phyloP scores from a whole-genome alignment of 2,329 filamentous ascomycete genomes.

The Leptodontidium sp. region DNA sequence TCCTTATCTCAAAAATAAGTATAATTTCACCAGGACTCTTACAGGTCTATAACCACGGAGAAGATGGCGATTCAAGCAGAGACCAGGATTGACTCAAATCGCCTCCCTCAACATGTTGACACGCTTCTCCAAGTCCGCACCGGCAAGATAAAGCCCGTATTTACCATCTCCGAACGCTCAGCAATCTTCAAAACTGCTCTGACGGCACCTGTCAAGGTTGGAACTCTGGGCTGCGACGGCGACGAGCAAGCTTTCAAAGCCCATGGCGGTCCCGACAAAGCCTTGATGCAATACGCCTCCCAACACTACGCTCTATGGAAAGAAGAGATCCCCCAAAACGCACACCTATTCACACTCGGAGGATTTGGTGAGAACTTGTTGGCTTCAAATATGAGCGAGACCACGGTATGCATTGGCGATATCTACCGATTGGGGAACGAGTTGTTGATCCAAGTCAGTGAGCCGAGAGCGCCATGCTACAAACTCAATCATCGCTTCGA shows the following conservation, averaged over 20 bases:
- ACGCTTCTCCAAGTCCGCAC: conserved; percentile 27
- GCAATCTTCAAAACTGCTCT: conserved; percentile 28
- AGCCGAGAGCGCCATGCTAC: conserved; percentile 70
- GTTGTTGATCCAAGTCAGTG: conserved; percentile 61
- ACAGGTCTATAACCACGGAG: no score
- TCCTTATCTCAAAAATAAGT: no score
- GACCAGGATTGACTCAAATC: neutral
- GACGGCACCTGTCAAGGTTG: conserved; percentile 11
- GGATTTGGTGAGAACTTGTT: conserved; percentile 72
- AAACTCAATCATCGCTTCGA: conserved; percentile 73
- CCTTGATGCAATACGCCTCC: conserved; percentile 58
- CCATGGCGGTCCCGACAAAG: conserved; percentile 63
- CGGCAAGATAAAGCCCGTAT: conserved; percentile 22
- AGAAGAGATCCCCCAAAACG: conserved; percentile 58
- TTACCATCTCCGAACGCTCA: conserved; percentile 12
- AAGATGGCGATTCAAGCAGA: neutral
- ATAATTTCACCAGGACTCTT: no score
- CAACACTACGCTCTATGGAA: conserved; percentile 65
- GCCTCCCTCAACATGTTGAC: conserved; percentile 14
- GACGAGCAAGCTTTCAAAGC: conserved; percentile 26
- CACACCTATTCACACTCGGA: conserved; percentile 60
- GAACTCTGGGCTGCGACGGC: conserved; percentile 14
- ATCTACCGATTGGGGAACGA: conserved; percentile 55
- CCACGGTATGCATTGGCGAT: conserved; percentile 70
- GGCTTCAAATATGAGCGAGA: conserved; percentile 63